These are phyloP conservation scores for Theileria sp. DNA, from an alignment of 169 alveolate species.

Conservation along the genomic window DNA sequence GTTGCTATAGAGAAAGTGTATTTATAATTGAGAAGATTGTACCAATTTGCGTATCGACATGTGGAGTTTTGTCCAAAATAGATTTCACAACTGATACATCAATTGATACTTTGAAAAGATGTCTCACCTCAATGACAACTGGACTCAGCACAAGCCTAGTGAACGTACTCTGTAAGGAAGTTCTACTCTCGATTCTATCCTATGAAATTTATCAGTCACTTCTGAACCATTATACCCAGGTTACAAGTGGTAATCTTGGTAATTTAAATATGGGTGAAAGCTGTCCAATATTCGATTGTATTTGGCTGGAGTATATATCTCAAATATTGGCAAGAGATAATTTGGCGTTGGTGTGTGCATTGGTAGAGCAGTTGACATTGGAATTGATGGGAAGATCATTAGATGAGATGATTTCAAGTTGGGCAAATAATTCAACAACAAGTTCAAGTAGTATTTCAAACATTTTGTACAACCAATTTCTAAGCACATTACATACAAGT, in stretches of 20 bases:
- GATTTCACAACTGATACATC: slow-evolving; percentile 47
- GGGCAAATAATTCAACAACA: slow-evolving; percentile 12
- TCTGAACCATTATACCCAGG: slow-evolving; percentile 1
- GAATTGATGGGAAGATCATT: slow-evolving; percentile 70
- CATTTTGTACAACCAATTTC: slow-evolving; percentile 4
- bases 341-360: slow-evolving; percentile 70
- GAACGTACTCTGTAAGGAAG: slow-evolving; percentile 34
- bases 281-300: slow-evolving; percentile 23
- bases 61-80: slow-evolving; percentile 24
- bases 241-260: background rate
- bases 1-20: slow-evolving; percentile 52
- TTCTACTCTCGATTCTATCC: slow-evolving; percentile 12
- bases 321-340: slow-evolving; percentile 71
- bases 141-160: slow-evolving; percentile 62
- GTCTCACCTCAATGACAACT: slow-evolving; percentile 59
- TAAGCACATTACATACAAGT: slow-evolving; percentile 7
- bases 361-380: slow-evolving; percentile 75
- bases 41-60: slow-evolving; percentile 41
- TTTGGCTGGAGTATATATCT: slow-evolving; percentile 52
- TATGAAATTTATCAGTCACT: slow-evolving; percentile 15
- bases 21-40: slow-evolving; percentile 49
- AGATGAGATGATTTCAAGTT: slow-evolving; percentile 65
- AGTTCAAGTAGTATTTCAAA: slow-evolving; percentile 20
- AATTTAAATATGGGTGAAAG: background rate
- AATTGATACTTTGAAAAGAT: slow-evolving; percentile 36